phyloP scores from a whole-genome alignment of 2,329 filamentous ascomycete genomes.

The Xylariaceae sp. region DNA sequence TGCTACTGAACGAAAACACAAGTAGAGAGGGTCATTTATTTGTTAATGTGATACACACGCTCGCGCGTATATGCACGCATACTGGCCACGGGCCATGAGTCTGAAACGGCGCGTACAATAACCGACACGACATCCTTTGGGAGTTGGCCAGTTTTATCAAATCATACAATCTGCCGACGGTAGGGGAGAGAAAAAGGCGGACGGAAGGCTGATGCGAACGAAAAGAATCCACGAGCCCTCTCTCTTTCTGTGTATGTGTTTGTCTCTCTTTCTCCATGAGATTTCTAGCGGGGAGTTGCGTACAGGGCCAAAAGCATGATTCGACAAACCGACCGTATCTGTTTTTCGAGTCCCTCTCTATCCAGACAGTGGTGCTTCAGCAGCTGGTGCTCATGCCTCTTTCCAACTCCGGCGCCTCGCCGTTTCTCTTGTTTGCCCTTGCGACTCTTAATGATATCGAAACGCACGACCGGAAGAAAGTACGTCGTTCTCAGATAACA shows the following conservation, averaged over 20 bases:
- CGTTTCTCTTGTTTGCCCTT: neutral
- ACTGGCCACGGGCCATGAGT: constrained; percentile 1
- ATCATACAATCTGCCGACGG: constrained; percentile 8
- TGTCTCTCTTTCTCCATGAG: neutral
- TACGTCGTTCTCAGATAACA: neutral
- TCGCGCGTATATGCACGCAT: neutral
- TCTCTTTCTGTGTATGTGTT: neutral
- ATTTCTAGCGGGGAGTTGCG: constrained; percentile 17
- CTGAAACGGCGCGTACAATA: constrained; percentile 1
- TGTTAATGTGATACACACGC: constrained; percentile 1
- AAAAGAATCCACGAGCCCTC: neutral
- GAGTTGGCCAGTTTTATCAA: neutral
- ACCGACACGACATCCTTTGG: neutral
- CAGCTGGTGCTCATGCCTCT: constrained; percentile 14
- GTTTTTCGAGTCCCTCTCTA: constrained; percentile 1
- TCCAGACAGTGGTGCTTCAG: constrained; percentile 6
- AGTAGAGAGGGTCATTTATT: constrained; percentile 36
- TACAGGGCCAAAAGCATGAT: constrained; percentile 1
- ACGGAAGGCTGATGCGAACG: neutral
- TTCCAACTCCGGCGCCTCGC: neutral
- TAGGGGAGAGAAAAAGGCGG: neutral
- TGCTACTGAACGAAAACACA: constrained; percentile 59
- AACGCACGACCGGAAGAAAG: neutral
- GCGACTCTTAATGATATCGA: neutral
- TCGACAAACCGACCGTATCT: constrained; percentile 8